phyloP scores from a whole-genome alignment of 345 rosid species.

The Stellera chamaejasme region DNA sequence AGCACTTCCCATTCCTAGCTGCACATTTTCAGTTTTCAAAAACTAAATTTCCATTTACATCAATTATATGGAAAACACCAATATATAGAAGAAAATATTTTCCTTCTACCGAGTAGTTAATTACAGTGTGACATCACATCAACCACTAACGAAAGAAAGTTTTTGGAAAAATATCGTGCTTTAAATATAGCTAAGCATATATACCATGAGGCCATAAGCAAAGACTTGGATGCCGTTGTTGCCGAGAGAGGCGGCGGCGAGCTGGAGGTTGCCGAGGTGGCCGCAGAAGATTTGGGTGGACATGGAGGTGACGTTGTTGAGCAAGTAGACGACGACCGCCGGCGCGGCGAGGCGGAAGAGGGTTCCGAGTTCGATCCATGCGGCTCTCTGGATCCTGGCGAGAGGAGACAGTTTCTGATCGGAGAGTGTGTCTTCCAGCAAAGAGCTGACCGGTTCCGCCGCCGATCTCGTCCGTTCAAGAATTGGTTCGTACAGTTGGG shows the following conservation, averaged over 20 bases:
- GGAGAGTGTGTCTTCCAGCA: too few relatives aligned
- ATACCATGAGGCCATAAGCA: slow-evolving; percentile 45
- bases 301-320: slow-evolving; percentile 44
- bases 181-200: too few relatives aligned
- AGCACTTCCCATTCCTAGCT: slow-evolving; percentile 87
- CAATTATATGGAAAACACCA: background rate
- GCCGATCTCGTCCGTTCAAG: too few relatives aligned
- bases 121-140: too few relatives aligned
- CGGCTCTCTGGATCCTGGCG: slow-evolving; percentile 14
- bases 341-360: slow-evolving; percentile 49
- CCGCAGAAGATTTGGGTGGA: slow-evolving; percentile 58
- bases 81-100: background rate
- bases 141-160: too few relatives aligned
- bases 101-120: too few relatives aligned
- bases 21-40: background rate
- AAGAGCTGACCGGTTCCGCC: too few relatives aligned
- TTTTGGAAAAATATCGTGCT: too few relatives aligned
- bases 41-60: background rate
- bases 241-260: slow-evolving; percentile 53
- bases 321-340: slow-evolving; percentile 45
- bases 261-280: slow-evolving; percentile 57
- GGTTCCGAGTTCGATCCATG: slow-evolving; percentile 38
- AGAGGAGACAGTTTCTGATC: too few relatives aligned
- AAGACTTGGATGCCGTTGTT: slow-evolving; percentile 48
- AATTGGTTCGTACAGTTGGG: too few relatives aligned